These are phyloP conservation scores for Dujonia santamariae DNA, from an alignment of 1,139 yeast genomes.

Conservation along the genomic window DNA sequence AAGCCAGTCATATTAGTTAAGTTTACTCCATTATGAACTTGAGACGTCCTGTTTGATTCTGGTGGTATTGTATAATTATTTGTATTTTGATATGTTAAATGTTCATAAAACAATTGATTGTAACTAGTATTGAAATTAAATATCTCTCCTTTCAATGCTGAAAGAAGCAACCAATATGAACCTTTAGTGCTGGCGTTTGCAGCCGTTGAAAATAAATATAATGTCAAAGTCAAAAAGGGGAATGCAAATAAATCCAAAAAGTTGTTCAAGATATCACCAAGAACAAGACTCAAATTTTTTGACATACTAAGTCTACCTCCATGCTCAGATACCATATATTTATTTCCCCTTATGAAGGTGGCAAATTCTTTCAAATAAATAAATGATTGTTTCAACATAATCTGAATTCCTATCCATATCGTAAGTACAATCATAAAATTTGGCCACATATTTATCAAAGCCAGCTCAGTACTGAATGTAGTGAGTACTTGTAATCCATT, in stretches of 20 bases:
- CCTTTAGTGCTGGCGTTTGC: background rate
- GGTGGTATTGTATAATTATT: background rate
- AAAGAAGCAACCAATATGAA: conserved; percentile 7
- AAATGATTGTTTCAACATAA: conserved; percentile 22
- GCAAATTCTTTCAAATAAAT: conserved; percentile 16
- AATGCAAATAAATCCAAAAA: conserved; percentile 37
- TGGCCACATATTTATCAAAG: conserved; percentile 35
- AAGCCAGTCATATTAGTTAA: too few species aligned
- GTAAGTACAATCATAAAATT: conserved; percentile 37
- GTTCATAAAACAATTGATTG: conserved; percentile 1
- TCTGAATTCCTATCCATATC: conserved; percentile 26
- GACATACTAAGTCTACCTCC: conserved; percentile 1
- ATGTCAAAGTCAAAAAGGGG: conserved; percentile 45
- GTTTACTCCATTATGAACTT: too few species aligned
- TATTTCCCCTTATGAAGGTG: conserved; percentile 9
- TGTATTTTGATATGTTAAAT: background rate
- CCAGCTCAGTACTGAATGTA: conserved; percentile 23
- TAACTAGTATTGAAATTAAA: conserved; percentile 3
- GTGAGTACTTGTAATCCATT: conserved; percentile 34
- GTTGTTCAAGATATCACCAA: conserved; percentile 33
- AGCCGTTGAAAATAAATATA: conserved; percentile 14
- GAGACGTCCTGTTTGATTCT: background rate
- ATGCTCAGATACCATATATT: conserved; percentile 3
- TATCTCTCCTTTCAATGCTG: conserved; percentile 10
- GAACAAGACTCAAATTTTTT: conserved; percentile 23